Percentiles rank a stretch among this genome's conserved stretches.
These are phyloP conservation scores for Parasitella parasitica DNA, from an alignment of 371 early-diverging fungal species.

Conservation along the genomic window DNA sequence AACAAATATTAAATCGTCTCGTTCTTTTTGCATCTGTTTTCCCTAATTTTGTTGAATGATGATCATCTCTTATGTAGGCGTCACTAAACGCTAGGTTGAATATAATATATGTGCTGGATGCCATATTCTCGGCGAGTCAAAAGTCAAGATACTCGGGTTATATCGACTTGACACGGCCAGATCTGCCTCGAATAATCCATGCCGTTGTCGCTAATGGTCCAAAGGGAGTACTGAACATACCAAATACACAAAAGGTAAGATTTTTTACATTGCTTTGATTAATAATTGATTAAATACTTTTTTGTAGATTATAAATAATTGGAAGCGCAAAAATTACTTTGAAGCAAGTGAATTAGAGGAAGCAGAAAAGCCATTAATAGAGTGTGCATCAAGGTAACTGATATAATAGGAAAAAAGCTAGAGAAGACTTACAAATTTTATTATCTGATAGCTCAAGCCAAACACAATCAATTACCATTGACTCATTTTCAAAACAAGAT, in stretches of 20 bases:
- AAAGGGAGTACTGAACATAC: slow-evolving; percentile 71
- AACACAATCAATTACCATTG: slow-evolving; percentile 20
- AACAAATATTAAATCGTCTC: slow-evolving; percentile 14
- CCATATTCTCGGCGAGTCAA: slow-evolving; percentile 61
- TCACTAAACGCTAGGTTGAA: slow-evolving; percentile 68
- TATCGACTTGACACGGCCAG: slow-evolving; percentile 57
- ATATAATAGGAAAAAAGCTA: not conserved
- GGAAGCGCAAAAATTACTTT: slow-evolving; percentile 48
- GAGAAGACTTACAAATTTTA: no score
- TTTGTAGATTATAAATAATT: slow-evolving; percentile 43
- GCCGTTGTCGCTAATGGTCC: slow-evolving; percentile 63
- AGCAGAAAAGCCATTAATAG: slow-evolving; percentile 50
- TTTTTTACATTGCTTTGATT: not conserved
- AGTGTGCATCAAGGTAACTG: slow-evolving; percentile 46
- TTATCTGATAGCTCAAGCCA: not conserved
- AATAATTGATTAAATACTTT: not conserved
- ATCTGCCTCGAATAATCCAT: slow-evolving; percentile 56
- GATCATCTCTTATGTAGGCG: slow-evolving; percentile 36
- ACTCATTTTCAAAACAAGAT: slow-evolving; percentile 60
- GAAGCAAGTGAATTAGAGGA: slow-evolving; percentile 39
- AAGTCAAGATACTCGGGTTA: slow-evolving; percentile 59
- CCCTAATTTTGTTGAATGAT: slow-evolving; percentile 1
- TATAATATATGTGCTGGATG: slow-evolving; percentile 75
- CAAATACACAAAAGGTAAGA: slow-evolving; percentile 65
- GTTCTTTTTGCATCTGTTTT: slow-evolving; percentile 1